These are phyloP conservation scores for Heliamphora exappendiculata DNA, from an alignment of 148 eudicot species.

Conservation along the genomic window DNA sequence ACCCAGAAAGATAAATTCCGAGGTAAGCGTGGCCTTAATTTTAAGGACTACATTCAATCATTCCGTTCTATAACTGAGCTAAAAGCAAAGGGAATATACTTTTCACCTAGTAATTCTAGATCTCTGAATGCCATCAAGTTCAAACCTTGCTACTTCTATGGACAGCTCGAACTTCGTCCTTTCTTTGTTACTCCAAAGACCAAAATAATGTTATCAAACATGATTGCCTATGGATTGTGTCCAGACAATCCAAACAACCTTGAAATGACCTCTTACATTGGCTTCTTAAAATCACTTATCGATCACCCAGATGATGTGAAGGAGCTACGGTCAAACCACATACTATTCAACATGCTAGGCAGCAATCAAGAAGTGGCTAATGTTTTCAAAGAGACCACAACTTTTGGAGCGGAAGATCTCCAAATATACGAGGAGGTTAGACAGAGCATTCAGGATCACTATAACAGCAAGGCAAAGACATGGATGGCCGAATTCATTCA, in stretches of 20 bases:
- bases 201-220: not conserved
- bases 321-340: no score
- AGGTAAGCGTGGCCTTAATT: not conserved
- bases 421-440: not conserved
- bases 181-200: not conserved
- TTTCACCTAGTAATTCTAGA: not conserved
- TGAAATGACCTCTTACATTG: not conserved
- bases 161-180: not conserved
- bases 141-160: not conserved
- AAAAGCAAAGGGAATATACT: not conserved
- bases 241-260: not conserved
- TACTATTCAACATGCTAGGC: not conserved
- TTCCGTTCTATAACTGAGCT: slow-evolving; percentile 1
- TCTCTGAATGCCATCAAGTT: not conserved
- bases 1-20: not conserved
- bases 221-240: not conserved
- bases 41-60: not conserved
- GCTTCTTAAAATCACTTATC: not conserved
- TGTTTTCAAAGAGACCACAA: not conserved
- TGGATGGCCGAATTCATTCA: slow-evolving; percentile 3
- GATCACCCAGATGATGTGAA: not conserved
- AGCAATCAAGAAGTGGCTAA: not conserved
- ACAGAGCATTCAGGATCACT: not conserved
- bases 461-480: not conserved
- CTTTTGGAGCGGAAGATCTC: not conserved